phyloP scores from a whole-genome alignment of 2,329 filamentous ascomycete species.

The Samsoniella hepiali region DNA sequence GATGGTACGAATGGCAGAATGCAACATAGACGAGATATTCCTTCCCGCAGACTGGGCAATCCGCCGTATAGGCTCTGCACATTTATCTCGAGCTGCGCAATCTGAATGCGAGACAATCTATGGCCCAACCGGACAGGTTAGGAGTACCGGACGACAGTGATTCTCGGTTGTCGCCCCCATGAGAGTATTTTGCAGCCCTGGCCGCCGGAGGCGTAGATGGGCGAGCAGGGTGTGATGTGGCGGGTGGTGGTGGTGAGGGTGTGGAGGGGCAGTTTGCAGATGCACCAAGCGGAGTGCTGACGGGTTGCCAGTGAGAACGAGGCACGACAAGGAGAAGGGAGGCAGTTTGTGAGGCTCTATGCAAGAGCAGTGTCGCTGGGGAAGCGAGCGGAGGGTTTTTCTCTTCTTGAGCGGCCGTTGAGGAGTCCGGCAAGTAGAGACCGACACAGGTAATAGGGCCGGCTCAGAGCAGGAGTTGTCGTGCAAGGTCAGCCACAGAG shows the following conservation, averaged over 20 bases:
- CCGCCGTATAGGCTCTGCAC: conserved; percentile 56
- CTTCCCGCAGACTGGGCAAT: conserved; percentile 59
- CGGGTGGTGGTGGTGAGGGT: background rate
- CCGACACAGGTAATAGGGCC: conserved; percentile 9
- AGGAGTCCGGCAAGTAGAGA: background rate
- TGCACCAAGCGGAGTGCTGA: background rate
- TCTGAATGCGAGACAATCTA: conserved; percentile 5
- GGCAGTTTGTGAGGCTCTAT: background rate
- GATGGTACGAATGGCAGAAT: conserved; percentile 52
- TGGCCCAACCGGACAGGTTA: background rate
- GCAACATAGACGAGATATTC: conserved; percentile 56
- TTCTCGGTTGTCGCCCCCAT: conserved; percentile 7
- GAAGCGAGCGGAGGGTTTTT: background rate
- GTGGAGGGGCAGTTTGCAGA: background rate
- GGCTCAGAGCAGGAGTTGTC: background rate
- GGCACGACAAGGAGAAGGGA: background rate
- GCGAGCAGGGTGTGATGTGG: background rate
- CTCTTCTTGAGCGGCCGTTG: background rate
- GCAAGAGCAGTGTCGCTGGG: background rate
- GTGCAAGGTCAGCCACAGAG: conserved; percentile 8
- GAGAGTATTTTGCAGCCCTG: background rate
- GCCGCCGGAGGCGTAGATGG: conserved; percentile 4
- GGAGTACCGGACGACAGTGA: conserved; percentile 1
- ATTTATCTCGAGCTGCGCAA: conserved; percentile 42
- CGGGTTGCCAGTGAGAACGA: background rate